phyloP scores from a whole-genome alignment of 345 rosid species.

The Gossypium turneri region DNA sequence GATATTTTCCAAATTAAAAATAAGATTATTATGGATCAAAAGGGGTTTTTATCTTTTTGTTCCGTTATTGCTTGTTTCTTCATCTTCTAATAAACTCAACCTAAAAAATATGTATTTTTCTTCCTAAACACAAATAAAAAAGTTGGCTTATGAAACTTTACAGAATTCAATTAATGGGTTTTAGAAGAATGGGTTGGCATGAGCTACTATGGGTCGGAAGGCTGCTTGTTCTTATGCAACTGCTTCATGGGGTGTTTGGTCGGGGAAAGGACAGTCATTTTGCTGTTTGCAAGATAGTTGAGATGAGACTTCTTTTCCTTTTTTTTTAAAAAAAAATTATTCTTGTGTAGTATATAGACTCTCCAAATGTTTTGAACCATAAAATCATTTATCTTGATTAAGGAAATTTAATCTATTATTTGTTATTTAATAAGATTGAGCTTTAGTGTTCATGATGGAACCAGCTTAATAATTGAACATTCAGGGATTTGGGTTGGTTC shows the following conservation, averaged over 20 bases:
- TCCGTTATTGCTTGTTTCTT: neutral
- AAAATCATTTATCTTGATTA: neutral
- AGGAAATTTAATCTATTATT: neutral
- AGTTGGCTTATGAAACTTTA: neutral
- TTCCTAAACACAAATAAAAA: neutral
- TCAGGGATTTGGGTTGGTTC: neutral
- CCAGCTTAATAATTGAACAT: neutral
- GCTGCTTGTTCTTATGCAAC: conserved; percentile 44
- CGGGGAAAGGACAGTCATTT: conserved; percentile 92
- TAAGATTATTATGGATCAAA: neutral
- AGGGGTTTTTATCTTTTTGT: neutral
- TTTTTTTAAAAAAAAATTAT: too few species aligned
- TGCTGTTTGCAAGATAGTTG: conserved; percentile 75
- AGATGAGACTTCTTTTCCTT: conserved; percentile 32
- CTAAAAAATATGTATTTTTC: neutral
- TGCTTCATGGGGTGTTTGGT: conserved; percentile 46
- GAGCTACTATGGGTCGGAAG: conserved; percentile 39
- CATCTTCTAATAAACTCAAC: neutral
- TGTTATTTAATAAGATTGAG: neutral
- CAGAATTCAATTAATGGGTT: neutral
- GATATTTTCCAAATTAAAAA: neutral
- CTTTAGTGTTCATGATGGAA: too few species aligned
- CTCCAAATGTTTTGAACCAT: neutral
- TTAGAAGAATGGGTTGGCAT: conserved; percentile 25
- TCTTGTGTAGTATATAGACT: neutral